phyloP scores from a whole-genome alignment of 2,329 filamentous ascomycete genomes.

The Penicillium verrucosum region DNA sequence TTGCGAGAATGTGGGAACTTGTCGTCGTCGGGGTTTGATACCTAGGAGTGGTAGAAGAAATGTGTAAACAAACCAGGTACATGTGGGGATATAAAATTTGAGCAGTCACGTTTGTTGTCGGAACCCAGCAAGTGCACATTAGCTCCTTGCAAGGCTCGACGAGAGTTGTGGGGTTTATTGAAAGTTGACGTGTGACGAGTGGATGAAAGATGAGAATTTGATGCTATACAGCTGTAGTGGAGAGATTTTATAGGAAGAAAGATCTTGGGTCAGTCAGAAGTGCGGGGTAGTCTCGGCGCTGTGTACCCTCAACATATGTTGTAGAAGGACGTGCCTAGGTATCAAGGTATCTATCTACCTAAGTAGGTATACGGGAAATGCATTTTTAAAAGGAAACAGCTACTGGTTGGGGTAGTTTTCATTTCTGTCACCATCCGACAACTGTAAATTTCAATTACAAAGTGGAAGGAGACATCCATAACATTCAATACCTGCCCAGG shows the following conservation, averaged over 20 bases:
- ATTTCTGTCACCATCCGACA: background rate
- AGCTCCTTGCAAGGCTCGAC: background rate
- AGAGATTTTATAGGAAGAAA: too few species aligned
- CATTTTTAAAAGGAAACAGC: too few species aligned
- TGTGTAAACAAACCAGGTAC: background rate
- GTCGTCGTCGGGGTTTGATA: slow-evolving; percentile 23
- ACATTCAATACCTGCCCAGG: too few species aligned
- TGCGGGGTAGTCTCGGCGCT: too few species aligned
- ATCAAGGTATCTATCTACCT: too few species aligned
- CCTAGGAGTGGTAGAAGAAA: background rate
- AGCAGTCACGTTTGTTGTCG: background rate
- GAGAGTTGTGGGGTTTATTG: background rate
- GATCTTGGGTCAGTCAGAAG: background rate
- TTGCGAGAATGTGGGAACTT: slow-evolving; percentile 17
- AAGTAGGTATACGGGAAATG: too few species aligned
- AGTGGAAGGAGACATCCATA: too few species aligned
- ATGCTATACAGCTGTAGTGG: background rate
- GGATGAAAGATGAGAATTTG: too few species aligned
- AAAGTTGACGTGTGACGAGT: background rate
- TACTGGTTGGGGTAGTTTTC: too few species aligned
- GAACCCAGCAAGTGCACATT: background rate
- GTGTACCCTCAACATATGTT: too few species aligned
- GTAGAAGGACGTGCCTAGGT: too few species aligned
- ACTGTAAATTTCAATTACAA: background rate
- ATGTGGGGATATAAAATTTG: background rate